Conservation (phyloP, 2,329 filamentous ascomycete genomes). For the Pseudogymnoascus sp. region DNA sequence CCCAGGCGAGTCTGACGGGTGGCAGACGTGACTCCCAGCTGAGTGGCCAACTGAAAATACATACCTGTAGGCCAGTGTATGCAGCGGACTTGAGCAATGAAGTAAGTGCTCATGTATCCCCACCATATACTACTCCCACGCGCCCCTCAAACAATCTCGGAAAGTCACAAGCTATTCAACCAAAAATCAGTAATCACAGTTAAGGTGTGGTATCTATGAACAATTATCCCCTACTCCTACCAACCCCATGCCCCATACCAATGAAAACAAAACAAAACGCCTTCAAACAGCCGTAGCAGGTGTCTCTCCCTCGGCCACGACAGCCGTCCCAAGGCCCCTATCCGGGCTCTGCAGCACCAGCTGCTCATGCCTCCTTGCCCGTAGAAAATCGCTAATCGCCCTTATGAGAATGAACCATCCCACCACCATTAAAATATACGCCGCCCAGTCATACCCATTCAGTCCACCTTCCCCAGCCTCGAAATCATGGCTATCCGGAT, state of each 20-base stretch:
- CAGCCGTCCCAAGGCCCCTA: constrained; percentile 70
- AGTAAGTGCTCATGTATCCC: not conserved
- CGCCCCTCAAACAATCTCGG: not conserved
- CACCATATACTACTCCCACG: too few species aligned
- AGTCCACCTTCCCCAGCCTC: constrained; percentile 49
- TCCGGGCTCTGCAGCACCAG: constrained; percentile 89
- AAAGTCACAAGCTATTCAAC: not conserved
- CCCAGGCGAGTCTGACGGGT: not conserved
- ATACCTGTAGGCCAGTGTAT: not conserved
- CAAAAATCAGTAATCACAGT: not conserved
- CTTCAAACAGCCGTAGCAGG: not conserved
- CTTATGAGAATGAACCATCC: constrained; percentile 97
- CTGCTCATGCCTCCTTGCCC: constrained; percentile 83
- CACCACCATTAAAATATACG: constrained; percentile 90
- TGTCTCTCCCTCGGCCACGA: constrained; percentile 79
- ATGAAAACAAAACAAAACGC: not conserved
- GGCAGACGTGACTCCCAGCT: not conserved
- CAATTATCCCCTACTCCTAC: not conserved
- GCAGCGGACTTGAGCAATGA: not conserved
- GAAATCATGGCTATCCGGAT: constrained; percentile 88
- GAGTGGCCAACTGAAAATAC: not conserved
- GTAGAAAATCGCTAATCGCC: constrained; percentile 83
- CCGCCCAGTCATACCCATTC: constrained; percentile 74
- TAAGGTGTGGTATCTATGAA: constrained; percentile 3
- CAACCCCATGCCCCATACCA: not conserved